A percentile compares a stretch with the other conserved stretches of the same genome.
These are phyloP conservation scores for Sphagnum contortum DNA, from an alignment of 225 moss, liverwort and hornwort genomes.

Conservation along the genomic window DNA sequence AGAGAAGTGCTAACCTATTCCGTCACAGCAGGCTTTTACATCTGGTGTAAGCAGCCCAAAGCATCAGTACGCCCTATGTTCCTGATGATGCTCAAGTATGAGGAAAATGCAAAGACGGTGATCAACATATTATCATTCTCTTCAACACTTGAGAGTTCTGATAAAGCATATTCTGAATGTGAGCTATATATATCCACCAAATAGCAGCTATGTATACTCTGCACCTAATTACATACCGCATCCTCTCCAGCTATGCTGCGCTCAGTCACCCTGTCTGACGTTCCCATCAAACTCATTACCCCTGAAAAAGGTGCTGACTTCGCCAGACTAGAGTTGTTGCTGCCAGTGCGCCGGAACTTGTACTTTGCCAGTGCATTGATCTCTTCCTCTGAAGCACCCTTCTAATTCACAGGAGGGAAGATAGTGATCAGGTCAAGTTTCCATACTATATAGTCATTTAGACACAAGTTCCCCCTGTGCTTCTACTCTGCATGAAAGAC, in stretches of 20 bases:
- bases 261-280: slow-evolving; percentile 54
- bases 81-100: too few species aligned
- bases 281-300: slow-evolving; percentile 70
- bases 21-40: too few species aligned
- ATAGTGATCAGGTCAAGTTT: background rate
- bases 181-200: too few species aligned
- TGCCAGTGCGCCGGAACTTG: slow-evolving; percentile 57
- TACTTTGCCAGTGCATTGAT: slow-evolving; percentile 75
- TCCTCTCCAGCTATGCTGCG: slow-evolving; percentile 77
- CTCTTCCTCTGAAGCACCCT: slow-evolving; percentile 97
- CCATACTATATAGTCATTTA: background rate
- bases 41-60: background rate
- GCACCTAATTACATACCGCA: slow-evolving; percentile 25
- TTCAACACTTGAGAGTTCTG: too few species aligned
- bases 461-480: too few species aligned
- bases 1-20: too few species aligned
- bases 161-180: too few species aligned
- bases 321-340: slow-evolving; percentile 48
- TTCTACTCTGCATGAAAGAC: too few species aligned
- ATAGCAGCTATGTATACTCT: too few species aligned
- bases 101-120: too few species aligned
- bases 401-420: slow-evolving; percentile 9
- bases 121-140: too few species aligned
- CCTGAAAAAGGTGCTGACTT: slow-evolving; percentile 58
- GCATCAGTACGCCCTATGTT: background rate